Conservation (phyloP, 805 yeast species). For the Candida railenensis region DNA sequence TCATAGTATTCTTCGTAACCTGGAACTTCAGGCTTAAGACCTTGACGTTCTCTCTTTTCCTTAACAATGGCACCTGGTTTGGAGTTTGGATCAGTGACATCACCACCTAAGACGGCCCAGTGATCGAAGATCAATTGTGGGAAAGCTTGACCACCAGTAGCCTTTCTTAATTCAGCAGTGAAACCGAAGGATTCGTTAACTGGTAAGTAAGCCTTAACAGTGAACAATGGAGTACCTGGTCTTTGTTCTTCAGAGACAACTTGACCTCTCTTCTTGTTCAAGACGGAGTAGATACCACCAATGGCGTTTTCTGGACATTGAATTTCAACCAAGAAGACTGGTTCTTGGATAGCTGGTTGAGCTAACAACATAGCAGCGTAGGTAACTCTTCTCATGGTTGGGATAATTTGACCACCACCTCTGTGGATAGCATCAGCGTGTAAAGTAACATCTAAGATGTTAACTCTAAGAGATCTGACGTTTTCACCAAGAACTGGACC, state of each 20-base stretch:
- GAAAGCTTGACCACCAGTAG: constrained; percentile 99
- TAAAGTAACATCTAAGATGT: constrained; percentile 98
- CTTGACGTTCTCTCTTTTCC: constrained; percentile 86
- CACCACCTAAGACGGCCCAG: constrained; percentile 90
- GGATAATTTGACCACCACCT: constrained; percentile 99
- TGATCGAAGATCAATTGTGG: constrained; percentile 99
- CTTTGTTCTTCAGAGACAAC: constrained; percentile 99
- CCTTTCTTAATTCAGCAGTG: constrained; percentile 99
- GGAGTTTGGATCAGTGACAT: constrained; percentile 82
- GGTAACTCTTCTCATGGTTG: constrained; percentile 99
- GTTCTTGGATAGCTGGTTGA: constrained; percentile 99
- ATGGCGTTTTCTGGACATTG: constrained; percentile 99
- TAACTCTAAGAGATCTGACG: constrained; percentile 94
- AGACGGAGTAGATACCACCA: constrained; percentile 99
- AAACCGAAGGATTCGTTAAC: constrained; percentile 99
- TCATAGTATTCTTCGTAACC: constrained; percentile 99
- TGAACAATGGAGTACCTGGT: constrained; percentile 99
- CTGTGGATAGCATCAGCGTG: constrained; percentile 99
- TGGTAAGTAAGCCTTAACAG: constrained; percentile 99
- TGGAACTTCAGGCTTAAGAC: constrained; percentile 96
- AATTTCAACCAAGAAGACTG: constrained; percentile 98
- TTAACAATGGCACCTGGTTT: constrained; percentile 62
- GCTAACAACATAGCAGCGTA: constrained; percentile 98
- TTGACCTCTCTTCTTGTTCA: constrained; percentile 99
- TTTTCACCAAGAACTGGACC: constrained; percentile 98